Base-by-base conservation (phyloP, 1,284 basidiomycete genomes). In the Heterobasidion irregulare region DNA sequence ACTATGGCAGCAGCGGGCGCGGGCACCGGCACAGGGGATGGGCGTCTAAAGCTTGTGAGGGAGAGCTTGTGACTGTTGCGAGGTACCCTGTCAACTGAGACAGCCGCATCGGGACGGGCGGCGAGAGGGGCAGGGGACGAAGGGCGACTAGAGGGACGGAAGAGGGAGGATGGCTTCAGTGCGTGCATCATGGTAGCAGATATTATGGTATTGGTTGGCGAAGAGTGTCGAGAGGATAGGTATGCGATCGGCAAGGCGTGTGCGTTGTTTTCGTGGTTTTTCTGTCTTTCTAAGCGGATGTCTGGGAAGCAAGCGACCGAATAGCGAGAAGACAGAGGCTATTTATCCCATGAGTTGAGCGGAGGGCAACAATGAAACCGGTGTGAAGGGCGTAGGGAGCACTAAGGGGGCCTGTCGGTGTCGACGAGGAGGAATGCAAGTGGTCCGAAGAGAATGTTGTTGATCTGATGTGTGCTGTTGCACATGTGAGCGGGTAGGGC, bases 371-470 rank as follows among this genome's bases (percentile, higher is more conserved):
- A 53, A 35, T 41, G 16, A 13, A 47, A 55, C 52, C 50, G 57
- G 41, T 47, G 47, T 43, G 44, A 18, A 38, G 47, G 52, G 53
- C 41, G 45, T 52, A 56, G 53, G 19, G 52, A 65, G 69, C 67
- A 70, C 79, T 84, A 89, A 80, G 88, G 87, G 67, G 87, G 87
- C 61, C 83, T 75, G 77, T 90, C 86, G 59, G 79, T 81, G 78
- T 82, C 82, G 66, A 84, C 71, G 63, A 83, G 75, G 67, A 73
- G 69, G 73, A 73, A 75, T 59, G 70, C 78, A 74, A 81, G 77
- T 62, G 83, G 85, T 67, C 74, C 76, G 70, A 83, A 78, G 74
- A 77, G 77, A 78, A 82, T 76, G 69, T 70, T 76, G 77, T 74
- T 74, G 67, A 75, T 76, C 67, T 59, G 64, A 57, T 76, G 75